Conservation (phyloP, 805 yeast genomes). For the Candida xiaguanensis region DNA sequence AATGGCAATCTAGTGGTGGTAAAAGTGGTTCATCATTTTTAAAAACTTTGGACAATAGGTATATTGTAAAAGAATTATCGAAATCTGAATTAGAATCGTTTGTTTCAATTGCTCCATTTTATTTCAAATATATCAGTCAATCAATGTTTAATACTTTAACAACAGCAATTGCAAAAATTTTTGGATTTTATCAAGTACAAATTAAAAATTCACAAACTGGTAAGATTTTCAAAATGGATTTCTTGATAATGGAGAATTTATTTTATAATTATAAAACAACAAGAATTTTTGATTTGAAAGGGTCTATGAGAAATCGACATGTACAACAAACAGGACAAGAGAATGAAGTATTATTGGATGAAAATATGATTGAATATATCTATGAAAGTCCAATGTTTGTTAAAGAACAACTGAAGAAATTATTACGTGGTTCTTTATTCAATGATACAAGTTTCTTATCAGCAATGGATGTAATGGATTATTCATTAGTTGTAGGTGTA, state of each 20-base stretch:
- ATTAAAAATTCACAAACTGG: slow-evolving; percentile 76
- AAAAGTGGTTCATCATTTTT: slow-evolving; percentile 93
- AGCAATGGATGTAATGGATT: slow-evolving; percentile 98
- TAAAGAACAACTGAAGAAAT: slow-evolving; percentile 82
- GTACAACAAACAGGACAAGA: slow-evolving; percentile 95
- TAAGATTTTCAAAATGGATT: slow-evolving; percentile 79
- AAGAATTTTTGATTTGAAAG: slow-evolving; percentile 91
- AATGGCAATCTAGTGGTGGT: slow-evolving; percentile 96
- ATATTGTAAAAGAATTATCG: slow-evolving; percentile 84
- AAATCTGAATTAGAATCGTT: slow-evolving; percentile 89
- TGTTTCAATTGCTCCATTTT: slow-evolving; percentile 92
- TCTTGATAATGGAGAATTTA: slow-evolving; percentile 91
- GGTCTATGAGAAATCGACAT: slow-evolving; percentile 96
- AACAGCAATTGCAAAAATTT: slow-evolving; percentile 89
- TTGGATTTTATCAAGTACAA: slow-evolving; percentile 93
- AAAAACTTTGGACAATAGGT: slow-evolving; percentile 86
- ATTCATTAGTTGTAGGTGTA: slow-evolving; percentile 90
- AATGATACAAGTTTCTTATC: slow-evolving; percentile 92
- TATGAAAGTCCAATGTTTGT: slow-evolving; percentile 95
- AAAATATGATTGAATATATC: slow-evolving; percentile 96
- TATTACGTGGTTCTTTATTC: slow-evolving; percentile 85
- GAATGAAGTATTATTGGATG: slow-evolving; percentile 91
- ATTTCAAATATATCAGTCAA: slow-evolving; percentile 93
- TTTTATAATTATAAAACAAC: slow-evolving; percentile 80
- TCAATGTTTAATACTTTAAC: slow-evolving; percentile 93